Base-by-base conservation (phyloP, 371 early-diverging fungal species). In the Syncephalastrum racemosum region DNA sequence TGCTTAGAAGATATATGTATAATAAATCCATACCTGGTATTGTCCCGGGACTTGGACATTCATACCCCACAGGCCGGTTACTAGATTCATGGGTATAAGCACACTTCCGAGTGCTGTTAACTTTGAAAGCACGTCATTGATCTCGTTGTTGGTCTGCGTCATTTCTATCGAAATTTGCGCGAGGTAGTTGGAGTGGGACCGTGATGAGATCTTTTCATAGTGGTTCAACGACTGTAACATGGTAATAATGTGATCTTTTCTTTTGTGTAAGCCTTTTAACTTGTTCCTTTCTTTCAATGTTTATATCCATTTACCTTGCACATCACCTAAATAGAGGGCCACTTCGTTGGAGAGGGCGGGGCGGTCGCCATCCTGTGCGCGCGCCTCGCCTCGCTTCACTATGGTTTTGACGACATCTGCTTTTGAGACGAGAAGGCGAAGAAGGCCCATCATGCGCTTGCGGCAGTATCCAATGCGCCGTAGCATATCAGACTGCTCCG, bases 111-210 rank as follows among this genome's bases (percentile, higher is more conserved):
- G 67, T 13, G 93, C 92, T 15, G 97, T 96, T 67, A 98, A 77
- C 51, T 89, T 90, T 36, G 93, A 90, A 13, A 96, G 86, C 0
- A 94, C 91, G 46, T 91, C 92, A 63, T 95, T 94, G 36, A 95
- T 95, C 50, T 87, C 71, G 68, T 95, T 95, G 40, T 92, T 92
- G 8, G 95, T 86, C 64, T 94, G 92, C 7, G 97, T 98, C 67
- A 98, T 90, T 70, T 97, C 98, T 36, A 98, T 93, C 2, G 90
- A 90, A 23, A 98, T 97, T 61, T 95, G 95, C 1, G 98, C 99
- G 53, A 98, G 77, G 63, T 98, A 98, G 60, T 96, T 98, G n/a
- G 90, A 86, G 66, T 98, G 98, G 0, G 95, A 86, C 16, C 97
- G 79, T 4, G 90, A 88, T 4, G 97, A 81, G 27, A 96, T 91